Evolutionary conservation across 345 rosid species (phyloP).

Genomic region (Turnera subulata): DNA sequence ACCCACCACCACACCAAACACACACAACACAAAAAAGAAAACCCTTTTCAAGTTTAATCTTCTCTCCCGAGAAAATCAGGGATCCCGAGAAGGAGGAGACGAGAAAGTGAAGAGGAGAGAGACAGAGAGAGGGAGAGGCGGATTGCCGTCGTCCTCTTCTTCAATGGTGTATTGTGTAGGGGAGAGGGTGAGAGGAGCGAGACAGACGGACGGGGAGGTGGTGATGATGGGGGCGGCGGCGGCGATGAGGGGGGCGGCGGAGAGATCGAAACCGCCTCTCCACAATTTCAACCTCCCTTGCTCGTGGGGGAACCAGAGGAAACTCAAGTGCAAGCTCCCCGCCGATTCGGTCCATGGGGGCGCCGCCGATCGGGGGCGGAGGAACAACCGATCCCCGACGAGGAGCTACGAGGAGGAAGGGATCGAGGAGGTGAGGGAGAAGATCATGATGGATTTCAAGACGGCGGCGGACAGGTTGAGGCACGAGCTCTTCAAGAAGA

Average conservation of each 20-base stretch:
- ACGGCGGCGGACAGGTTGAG: conserved; percentile 35
- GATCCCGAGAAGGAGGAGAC: conserved; percentile 4
- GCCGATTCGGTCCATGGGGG: conserved; percentile 1
- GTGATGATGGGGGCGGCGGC: not conserved
- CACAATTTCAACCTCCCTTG: conserved; percentile 26
- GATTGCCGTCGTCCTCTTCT: too few species aligned
- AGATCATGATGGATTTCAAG: conserved; percentile 39
- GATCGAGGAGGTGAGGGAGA: conserved; percentile 48
- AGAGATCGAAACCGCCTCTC: conserved; percentile 30
- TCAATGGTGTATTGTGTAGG: conserved; percentile 24
- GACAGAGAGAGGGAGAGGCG: not conserved
- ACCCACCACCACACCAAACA: too few species aligned
- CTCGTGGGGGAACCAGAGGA: conserved; percentile 26
- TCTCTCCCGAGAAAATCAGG: conserved; percentile 11
- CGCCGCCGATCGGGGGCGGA: not conserved
- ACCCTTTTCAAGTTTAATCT: too few species aligned
- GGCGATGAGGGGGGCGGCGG: conserved; percentile 13
- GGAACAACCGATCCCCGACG: conserved; percentile 30
- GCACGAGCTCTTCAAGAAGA: conserved; percentile 22
- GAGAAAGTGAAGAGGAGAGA: conserved; percentile 2
- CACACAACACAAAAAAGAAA: too few species aligned
- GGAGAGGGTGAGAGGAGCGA: not conserved
- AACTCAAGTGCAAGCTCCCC: conserved; percentile 21
- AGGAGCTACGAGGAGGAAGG: conserved; percentile 43
- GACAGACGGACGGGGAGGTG: not conserved